Percentiles rank a stretch among this genome's conserved stretches.
These are phyloP conservation scores for Kwoniella shandongensis DNA, from an alignment of 768 basidiomycete genomes.

Conservation along the genomic window DNA sequence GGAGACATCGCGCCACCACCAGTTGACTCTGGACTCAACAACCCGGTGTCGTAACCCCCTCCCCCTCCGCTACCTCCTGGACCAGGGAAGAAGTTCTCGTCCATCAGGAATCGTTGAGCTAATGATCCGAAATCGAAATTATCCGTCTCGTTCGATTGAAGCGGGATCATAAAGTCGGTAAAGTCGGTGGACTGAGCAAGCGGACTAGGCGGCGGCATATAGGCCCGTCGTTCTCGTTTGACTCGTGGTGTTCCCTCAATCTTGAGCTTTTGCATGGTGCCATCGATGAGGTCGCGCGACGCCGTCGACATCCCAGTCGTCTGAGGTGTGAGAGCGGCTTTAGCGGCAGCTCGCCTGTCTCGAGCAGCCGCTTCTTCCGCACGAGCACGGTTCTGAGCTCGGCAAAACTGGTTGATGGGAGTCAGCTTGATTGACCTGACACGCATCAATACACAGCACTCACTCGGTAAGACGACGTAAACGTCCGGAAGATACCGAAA, in stretches of 20 bases:
- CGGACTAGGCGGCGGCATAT: slow-evolving; percentile 40
- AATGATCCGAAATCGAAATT: slow-evolving; percentile 40
- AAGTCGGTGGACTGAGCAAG: slow-evolving; percentile 35
- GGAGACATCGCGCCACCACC: slow-evolving; percentile 7
- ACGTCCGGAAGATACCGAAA: slow-evolving; percentile 95
- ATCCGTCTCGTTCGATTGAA: slow-evolving; percentile 15
- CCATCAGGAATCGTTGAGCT: slow-evolving; percentile 35
- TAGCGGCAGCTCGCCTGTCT: slow-evolving; percentile 67
- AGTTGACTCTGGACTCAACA: slow-evolving; percentile 16
- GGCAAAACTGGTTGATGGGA: slow-evolving; percentile 69
- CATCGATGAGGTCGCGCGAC: slow-evolving; percentile 44
- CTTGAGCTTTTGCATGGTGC: slow-evolving; percentile 46
- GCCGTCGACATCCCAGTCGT: slow-evolving; percentile 39
- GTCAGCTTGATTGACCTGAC: slow-evolving; percentile 3
- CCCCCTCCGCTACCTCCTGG: slow-evolving; percentile 2
- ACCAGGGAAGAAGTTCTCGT: slow-evolving; percentile 25
- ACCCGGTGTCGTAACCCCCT: neutral
- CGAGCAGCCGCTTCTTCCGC: slow-evolving; percentile 68
- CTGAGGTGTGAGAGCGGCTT: slow-evolving; percentile 49
- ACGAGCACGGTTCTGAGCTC: slow-evolving; percentile 69
- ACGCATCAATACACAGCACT: slow-evolving; percentile 27
- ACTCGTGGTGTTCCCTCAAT: slow-evolving; percentile 51
- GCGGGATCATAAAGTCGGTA: slow-evolving; percentile 40
- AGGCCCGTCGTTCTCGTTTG: slow-evolving; percentile 44
- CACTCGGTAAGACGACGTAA: slow-evolving; percentile 77